A percentile compares a stretch with the other conserved stretches of the same genome.
Conservation (phyloP, 306 rosid species). For the Rubus parviflorus region DNA sequence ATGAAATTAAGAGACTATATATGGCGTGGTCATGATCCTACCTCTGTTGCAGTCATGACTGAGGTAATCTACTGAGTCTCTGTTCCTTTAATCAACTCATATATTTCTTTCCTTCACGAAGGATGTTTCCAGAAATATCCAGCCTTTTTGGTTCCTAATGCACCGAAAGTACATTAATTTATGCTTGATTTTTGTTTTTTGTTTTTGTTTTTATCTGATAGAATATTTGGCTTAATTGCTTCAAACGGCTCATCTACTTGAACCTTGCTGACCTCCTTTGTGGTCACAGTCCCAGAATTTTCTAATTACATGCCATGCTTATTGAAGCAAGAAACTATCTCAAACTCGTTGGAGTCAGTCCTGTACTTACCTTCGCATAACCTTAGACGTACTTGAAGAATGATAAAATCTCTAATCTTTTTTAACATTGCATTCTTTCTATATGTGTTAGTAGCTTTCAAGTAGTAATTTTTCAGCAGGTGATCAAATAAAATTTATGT, state of each 20-base stretch:
- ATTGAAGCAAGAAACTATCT: background rate
- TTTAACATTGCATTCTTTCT: background rate
- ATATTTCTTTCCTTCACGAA: background rate
- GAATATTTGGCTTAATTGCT: background rate
- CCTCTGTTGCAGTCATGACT: constrained; percentile 98
- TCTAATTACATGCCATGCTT: background rate
- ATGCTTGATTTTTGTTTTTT: background rate
- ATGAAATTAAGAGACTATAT: constrained; percentile 86
- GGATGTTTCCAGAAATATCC: background rate
- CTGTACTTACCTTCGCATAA: background rate
- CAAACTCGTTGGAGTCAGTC: background rate
- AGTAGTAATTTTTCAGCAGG: background rate
- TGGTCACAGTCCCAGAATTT: background rate
- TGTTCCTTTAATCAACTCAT: background rate
- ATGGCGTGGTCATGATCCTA: constrained; percentile 99
- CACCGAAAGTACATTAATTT: background rate
- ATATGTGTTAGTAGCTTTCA: background rate
- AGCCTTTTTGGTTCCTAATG: background rate
- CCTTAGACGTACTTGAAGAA: background rate
- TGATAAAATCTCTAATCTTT: background rate
- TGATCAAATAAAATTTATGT: background rate
- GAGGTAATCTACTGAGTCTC: constrained; percentile 52
- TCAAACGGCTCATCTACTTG: background rate
- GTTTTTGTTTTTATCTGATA: background rate
- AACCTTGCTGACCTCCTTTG: background rate